Conservation (phyloP, 306 rosid species). For the Cicer yamashitae region DNA sequence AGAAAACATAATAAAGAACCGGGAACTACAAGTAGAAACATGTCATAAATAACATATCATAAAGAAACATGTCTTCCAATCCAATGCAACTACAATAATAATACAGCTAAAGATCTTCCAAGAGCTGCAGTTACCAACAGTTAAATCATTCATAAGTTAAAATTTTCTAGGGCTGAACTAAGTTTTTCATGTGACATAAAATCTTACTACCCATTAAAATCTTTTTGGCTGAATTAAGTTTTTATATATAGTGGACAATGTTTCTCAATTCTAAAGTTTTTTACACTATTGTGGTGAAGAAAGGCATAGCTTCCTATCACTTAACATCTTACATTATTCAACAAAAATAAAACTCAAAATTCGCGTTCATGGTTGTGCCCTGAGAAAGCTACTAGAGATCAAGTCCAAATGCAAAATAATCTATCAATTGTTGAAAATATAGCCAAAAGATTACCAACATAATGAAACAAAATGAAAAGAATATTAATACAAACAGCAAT, state of each 20-base stretch:
- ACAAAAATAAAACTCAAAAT: neutral
- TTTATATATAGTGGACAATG: neutral
- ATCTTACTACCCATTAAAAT: neutral
- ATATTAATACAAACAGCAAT: neutral
- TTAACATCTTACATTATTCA: too few species aligned
- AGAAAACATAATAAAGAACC: neutral
- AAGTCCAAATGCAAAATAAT: neutral
- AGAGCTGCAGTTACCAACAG: constrained; percentile 1
- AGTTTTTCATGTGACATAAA: neutral
- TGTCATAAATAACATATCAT: neutral
- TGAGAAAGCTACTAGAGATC: neutral
- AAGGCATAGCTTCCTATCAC: neutral
- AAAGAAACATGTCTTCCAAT: neutral
- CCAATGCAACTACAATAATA: neutral
- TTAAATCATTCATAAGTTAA: neutral
- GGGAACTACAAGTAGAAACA: constrained; percentile 9
- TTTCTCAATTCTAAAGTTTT: neutral
- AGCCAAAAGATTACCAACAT: neutral
- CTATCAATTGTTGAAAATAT: neutral
- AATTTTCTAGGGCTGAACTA: neutral
- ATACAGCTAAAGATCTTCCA: neutral
- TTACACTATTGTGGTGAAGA: neutral
- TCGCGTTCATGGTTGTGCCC: neutral
- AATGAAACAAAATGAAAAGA: neutral
- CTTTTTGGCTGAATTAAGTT: neutral